Evolutionary conservation across 768 basidiomycete genomes (phyloP).

Genomic region (Lepiota subincarnata): DNA sequence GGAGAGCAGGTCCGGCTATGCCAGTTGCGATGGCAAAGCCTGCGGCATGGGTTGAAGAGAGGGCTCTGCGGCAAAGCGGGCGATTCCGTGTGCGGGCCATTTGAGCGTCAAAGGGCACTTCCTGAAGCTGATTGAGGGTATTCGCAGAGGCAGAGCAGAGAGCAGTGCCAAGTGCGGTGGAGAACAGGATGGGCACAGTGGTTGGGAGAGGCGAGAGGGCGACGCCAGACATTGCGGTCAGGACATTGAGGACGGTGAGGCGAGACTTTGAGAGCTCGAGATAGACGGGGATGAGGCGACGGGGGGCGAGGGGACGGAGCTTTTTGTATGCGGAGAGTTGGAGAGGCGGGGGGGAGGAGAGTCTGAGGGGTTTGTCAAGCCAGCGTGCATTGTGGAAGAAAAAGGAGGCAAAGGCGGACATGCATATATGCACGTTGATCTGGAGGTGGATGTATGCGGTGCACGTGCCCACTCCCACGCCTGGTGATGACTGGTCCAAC

Average conservation of each 20-base stretch:
- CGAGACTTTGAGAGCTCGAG: slow-evolving; percentile 80
- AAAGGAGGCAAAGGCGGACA: slow-evolving; percentile 46
- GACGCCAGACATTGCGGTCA: slow-evolving; percentile 89
- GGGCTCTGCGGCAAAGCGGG: slow-evolving; percentile 81
- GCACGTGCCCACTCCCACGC: too few species aligned
- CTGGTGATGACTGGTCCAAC: too few species aligned
- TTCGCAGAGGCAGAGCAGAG: slow-evolving; percentile 94
- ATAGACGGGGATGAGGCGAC: slow-evolving; percentile 62
- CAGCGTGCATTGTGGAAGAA: slow-evolving; percentile 64
- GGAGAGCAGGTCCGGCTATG: slow-evolving; percentile 67
- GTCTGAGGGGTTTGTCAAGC: slow-evolving; percentile 22
- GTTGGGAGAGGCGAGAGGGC: slow-evolving; percentile 88
- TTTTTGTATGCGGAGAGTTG: slow-evolving; percentile 29
- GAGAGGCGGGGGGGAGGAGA: slow-evolving; percentile 13
- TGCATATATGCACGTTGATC: neutral
- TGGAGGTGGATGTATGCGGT: too few species aligned
- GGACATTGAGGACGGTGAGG: slow-evolving; percentile 77
- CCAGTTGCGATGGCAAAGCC: slow-evolving; percentile 78
- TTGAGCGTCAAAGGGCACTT: slow-evolving; percentile 94
- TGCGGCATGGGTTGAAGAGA: slow-evolving; percentile 80
- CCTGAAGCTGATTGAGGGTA: slow-evolving; percentile 90
- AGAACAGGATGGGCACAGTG: slow-evolving; percentile 77
- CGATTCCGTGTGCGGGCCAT: slow-evolving; percentile 88
- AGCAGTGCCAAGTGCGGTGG: slow-evolving; percentile 84
- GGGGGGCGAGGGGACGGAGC: slow-evolving; percentile 41